Conservation (phyloP, 768 basidiomycete species). For the Suillus discolor region DNA sequence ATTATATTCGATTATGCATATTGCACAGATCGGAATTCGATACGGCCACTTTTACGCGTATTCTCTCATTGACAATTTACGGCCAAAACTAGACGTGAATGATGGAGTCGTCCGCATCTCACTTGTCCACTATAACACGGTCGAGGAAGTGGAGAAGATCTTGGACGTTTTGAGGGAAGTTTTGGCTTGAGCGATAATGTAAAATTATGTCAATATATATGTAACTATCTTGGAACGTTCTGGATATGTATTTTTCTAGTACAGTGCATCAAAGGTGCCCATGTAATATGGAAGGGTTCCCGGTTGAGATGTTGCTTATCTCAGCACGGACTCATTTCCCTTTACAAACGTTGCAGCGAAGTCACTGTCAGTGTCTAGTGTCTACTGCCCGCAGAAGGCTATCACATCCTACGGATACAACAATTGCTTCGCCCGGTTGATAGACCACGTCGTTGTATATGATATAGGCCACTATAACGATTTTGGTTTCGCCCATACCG, state of each 20-base stretch:
- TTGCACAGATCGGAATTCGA: constrained; percentile 68
- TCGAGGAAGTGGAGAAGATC: constrained; percentile 66
- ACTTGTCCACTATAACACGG: constrained; percentile 79
- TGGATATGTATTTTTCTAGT: background rate
- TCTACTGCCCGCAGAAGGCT: too few relatives aligned
- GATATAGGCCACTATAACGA: too few relatives aligned
- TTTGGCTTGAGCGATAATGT: constrained; percentile 27
- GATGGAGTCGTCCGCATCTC: constrained; percentile 78
- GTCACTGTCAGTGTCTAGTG: too few relatives aligned
- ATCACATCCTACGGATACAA: too few relatives aligned
- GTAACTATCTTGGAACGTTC: background rate
- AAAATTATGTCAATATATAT: background rate
- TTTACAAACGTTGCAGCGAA: too few relatives aligned
- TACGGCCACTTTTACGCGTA: constrained; percentile 83
- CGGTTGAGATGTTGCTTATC: constrained; percentile 1
- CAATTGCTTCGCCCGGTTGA: too few relatives aligned
- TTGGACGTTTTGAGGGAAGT: constrained; percentile 56
- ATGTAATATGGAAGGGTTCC: too few relatives aligned
- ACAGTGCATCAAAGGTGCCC: background rate
- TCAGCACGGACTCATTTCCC: background rate
- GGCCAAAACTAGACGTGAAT: constrained; percentile 56
- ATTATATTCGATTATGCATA: constrained; percentile 3
- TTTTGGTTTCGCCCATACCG: too few relatives aligned
- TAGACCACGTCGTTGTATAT: too few relatives aligned
- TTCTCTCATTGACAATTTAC: constrained; percentile 53